These are phyloP conservation scores for Aspergillus avenaceus DNA, from an alignment of 495 filamentous ascomycete genomes.

Conservation along the genomic window DNA sequence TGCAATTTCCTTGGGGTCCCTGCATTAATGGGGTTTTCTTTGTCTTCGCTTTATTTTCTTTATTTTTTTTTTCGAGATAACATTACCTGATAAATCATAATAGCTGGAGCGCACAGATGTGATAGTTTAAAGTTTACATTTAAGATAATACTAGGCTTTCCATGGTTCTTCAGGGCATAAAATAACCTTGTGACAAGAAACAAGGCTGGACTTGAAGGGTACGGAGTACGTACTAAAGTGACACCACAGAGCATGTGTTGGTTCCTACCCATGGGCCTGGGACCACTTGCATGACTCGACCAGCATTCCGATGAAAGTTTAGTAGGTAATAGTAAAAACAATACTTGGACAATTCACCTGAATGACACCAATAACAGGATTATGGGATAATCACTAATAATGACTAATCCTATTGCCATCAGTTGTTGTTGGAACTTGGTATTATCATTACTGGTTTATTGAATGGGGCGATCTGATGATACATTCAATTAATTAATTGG, in stretches of 20 bases:
- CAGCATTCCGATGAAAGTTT: no score
- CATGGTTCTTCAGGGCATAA: neutral
- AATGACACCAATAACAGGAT: neutral
- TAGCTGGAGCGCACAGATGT: neutral
- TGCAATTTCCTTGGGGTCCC: no score
- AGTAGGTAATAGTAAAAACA: neutral
- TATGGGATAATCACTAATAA: neutral
- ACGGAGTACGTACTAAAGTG: neutral
- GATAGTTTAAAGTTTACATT: neutral
- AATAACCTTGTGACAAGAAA: neutral
- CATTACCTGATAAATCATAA: neutral
- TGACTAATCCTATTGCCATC: neutral
- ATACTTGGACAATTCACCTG: neutral
- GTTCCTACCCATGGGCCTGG: neutral
- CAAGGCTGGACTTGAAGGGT: neutral
- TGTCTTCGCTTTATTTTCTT: neutral
- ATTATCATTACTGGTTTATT: neutral
- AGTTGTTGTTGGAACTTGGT: neutral
- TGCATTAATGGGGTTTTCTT: no score
- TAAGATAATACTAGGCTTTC: neutral
- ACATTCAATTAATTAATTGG: neutral
- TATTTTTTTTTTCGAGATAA: neutral
- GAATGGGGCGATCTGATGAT: neutral
- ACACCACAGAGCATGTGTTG: neutral
- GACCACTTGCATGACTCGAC: neutral